Conservation (phyloP, 139 green algal genomes). For the Trebouxia sp. region DNA sequence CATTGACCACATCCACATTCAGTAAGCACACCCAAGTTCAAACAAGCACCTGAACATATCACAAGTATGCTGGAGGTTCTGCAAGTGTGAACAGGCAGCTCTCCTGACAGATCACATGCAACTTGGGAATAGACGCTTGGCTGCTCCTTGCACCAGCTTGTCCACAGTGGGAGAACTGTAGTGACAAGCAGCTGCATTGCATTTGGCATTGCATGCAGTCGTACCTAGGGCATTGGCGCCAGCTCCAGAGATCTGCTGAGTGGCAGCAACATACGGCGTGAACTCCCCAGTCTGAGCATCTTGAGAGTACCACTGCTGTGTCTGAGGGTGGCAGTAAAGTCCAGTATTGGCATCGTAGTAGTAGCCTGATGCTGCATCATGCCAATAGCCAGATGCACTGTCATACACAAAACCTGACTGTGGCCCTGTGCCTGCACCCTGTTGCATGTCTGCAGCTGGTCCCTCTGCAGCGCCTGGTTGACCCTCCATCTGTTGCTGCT, state of each 20-base stretch:
- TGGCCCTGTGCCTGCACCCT: background rate
- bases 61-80: too few species aligned
- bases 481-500: too few species aligned
- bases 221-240: background rate
- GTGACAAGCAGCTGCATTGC: background rate
- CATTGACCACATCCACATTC: too few species aligned
- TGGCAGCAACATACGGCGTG: slow-evolving; percentile 10
- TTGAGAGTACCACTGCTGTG: slow-evolving; percentile 58
- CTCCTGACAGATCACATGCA: too few species aligned
- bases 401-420: slow-evolving; percentile 22
- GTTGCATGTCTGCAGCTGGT: too few species aligned
- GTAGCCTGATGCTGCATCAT: slow-evolving; percentile 52
- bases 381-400: slow-evolving; percentile 59
- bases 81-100: too few species aligned
- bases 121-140: too few species aligned
- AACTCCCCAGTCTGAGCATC: slow-evolving; percentile 58
- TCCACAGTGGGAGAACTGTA: background rate
- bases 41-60: too few species aligned
- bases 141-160: too few species aligned
- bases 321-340: slow-evolving; percentile 55
- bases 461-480: too few species aligned
- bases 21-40: too few species aligned
- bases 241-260: background rate
- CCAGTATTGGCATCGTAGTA: slow-evolving; percentile 75
- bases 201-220: background rate